A percentile compares a stretch with the other conserved stretches of the same genome.
phyloP scores from a whole-genome alignment of 169 alveolate genomes.

The Babesia bigemina region DNA sequence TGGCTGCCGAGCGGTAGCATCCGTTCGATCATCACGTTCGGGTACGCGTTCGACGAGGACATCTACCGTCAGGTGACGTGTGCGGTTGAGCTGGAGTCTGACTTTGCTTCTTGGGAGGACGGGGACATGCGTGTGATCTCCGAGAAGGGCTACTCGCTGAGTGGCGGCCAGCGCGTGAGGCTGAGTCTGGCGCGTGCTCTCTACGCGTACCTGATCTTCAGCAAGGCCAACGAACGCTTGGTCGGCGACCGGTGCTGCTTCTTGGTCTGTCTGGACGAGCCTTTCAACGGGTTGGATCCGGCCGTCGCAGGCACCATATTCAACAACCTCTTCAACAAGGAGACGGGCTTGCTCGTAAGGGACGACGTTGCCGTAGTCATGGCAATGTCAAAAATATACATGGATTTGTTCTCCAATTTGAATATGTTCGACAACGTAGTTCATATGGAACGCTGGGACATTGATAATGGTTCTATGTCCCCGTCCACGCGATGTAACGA shows the following conservation, averaged over 20 bases:
- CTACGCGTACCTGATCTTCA: slow-evolving; percentile 73
- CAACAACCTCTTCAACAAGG: slow-evolving; percentile 66
- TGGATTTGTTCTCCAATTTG: background rate
- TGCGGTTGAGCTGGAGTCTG: slow-evolving; percentile 47
- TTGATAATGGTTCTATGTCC: background rate
- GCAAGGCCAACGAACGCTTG: slow-evolving; percentile 48
- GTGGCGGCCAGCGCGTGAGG: slow-evolving; percentile 94
- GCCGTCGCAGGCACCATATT: slow-evolving; percentile 65
- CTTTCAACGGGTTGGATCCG: slow-evolving; percentile 74
- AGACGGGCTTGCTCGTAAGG: slow-evolving; percentile 32
- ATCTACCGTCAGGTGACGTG: slow-evolving; percentile 31
- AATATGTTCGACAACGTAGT: background rate
- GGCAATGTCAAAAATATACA: slow-evolving; percentile 8
- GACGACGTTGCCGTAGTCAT: slow-evolving; percentile 59
- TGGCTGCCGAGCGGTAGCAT: slow-evolving; percentile 62
- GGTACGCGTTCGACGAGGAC: slow-evolving; percentile 44
- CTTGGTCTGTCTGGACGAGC: slow-evolving; percentile 72
- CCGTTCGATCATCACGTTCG: slow-evolving; percentile 53
- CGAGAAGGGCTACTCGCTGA: slow-evolving; percentile 68
- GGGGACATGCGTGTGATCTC: slow-evolving; percentile 61
- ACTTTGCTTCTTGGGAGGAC: slow-evolving; percentile 51
- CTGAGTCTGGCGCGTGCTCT: slow-evolving; percentile 91
- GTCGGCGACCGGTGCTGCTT: slow-evolving; percentile 44
- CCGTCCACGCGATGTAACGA: background rate
- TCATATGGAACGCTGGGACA: background rate